Percentiles rank a stretch among this genome's conserved stretches.
These are phyloP conservation scores for Haplosporangium sp. DNA, from an alignment of 371 early-diverging fungal genomes.

Conservation along the genomic window DNA sequence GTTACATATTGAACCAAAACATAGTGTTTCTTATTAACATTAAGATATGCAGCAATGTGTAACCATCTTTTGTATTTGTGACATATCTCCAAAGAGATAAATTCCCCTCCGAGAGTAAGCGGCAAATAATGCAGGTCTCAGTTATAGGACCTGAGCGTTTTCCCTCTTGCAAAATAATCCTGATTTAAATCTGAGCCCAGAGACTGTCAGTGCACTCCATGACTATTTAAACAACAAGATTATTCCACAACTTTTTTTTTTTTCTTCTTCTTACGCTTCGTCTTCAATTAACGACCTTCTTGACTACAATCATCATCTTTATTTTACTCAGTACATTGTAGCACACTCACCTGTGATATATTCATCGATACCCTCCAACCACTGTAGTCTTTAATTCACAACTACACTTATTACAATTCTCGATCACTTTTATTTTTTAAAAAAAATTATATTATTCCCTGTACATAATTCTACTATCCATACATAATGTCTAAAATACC, in stretches of 20 bases:
- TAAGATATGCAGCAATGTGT: background rate
- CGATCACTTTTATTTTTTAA: no score
- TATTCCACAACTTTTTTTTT: background rate
- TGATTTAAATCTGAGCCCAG: no score
- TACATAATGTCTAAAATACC: slow-evolving; percentile 7
- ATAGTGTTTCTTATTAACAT: background rate
- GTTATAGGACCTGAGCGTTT: background rate
- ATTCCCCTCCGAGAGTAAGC: background rate
- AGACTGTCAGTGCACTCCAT: background rate
- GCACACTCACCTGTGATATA: background rate
- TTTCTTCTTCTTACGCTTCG: slow-evolving; percentile 7
- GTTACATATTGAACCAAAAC: slow-evolving; percentile 4
- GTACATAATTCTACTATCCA: slow-evolving; percentile 1
- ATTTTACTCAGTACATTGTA: background rate
- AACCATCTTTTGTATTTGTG: background rate
- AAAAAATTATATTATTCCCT: background rate
- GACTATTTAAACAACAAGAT: background rate
- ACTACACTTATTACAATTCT: no score
- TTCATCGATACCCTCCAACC: background rate
- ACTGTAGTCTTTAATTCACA: background rate
- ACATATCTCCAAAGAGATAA: background rate
- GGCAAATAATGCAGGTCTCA: slow-evolving; percentile 3
- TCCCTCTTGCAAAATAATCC: background rate
- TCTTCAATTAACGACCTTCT: slow-evolving; percentile 1
- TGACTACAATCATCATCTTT: background rate